A percentile compares a stretch with the other conserved stretches of the same genome.
These are phyloP conservation scores for Catunica adiposa DNA, from an alignment of 2,329 filamentous ascomycete species.

Conservation along the genomic window DNA sequence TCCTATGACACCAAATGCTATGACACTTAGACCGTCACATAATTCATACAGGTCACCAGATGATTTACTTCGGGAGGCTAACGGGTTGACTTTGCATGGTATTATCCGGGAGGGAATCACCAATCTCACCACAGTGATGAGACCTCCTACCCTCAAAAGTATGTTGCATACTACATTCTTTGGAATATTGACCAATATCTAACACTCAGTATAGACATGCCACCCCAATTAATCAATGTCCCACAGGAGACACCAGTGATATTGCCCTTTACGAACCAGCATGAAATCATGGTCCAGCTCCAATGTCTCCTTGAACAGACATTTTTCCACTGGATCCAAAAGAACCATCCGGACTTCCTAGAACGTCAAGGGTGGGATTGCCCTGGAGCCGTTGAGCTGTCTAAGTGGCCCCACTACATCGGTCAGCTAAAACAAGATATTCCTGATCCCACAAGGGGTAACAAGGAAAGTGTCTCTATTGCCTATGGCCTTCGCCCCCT, in stretches of 20 bases:
- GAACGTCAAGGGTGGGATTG: slow-evolving; percentile 5
- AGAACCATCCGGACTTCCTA: not conserved
- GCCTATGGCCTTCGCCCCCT: slow-evolving; percentile 3
- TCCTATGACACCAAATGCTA: too few relatives aligned
- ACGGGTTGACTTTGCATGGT: not conserved
- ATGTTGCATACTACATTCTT: not conserved
- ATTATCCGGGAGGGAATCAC: not conserved
- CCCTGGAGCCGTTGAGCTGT: slow-evolving; percentile 7
- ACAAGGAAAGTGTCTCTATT: not conserved
- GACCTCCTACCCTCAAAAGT: not conserved
- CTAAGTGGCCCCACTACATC: slow-evolving; percentile 8
- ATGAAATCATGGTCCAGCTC: slow-evolving; percentile 5
- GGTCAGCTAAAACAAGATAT: not conserved
- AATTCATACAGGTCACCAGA: not conserved
- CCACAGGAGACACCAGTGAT: not conserved
- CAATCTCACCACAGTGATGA: not conserved
- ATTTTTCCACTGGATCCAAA: slow-evolving; percentile 7
- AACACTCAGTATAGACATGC: not conserved
- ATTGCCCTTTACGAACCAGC: slow-evolving; percentile 8
- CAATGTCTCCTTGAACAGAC: slow-evolving; percentile 8
- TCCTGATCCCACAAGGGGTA: slow-evolving; percentile 3
- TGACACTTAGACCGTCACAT: not conserved
- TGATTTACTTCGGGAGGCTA: not conserved
- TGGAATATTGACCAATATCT: not conserved
- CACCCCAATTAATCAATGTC: slow-evolving; percentile 6